Conservation (phyloP, 495 filamentous ascomycete species). For the Podospora bellae-mahoneyi region DNA sequence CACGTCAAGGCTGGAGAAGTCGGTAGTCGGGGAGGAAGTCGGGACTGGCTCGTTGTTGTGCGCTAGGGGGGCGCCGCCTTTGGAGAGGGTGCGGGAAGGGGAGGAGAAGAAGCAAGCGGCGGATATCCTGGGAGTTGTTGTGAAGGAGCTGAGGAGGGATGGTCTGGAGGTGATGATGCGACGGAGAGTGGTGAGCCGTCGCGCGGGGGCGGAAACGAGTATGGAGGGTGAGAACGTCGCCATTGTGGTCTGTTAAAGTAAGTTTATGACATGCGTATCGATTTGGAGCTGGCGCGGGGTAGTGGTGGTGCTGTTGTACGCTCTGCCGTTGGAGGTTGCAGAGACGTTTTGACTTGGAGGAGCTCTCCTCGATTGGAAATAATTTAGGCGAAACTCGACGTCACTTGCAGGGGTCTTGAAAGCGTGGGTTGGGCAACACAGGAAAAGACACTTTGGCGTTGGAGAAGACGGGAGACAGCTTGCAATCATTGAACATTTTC, state of each 20-base stretch:
- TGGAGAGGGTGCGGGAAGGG: not conserved
- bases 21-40: conserved; percentile 50
- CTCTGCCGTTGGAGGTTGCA: not conserved
- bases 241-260: not conserved
- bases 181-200: not conserved
- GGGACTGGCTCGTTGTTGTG: conserved; percentile 24
- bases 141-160: not conserved
- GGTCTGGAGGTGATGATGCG: not conserved
- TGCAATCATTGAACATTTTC: not conserved
- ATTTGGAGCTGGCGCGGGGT: not conserved
- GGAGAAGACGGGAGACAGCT: not conserved
- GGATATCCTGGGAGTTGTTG: not conserved
- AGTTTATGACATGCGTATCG: not conserved
- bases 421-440: not conserved
- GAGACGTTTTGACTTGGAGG: not conserved
- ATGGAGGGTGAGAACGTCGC: not conserved
- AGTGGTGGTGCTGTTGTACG: not conserved
- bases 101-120: not conserved
- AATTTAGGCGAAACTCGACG: conserved; percentile 21
- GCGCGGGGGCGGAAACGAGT: not conserved
- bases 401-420: conserved; percentile 22
- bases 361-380: conserved; percentile 14
- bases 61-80: not conserved
- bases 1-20: conserved; percentile 73
- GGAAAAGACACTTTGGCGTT: not conserved